Conservation (phyloP, 2,329 filamentous ascomycete species). For the Fusarium napiforme region DNA sequence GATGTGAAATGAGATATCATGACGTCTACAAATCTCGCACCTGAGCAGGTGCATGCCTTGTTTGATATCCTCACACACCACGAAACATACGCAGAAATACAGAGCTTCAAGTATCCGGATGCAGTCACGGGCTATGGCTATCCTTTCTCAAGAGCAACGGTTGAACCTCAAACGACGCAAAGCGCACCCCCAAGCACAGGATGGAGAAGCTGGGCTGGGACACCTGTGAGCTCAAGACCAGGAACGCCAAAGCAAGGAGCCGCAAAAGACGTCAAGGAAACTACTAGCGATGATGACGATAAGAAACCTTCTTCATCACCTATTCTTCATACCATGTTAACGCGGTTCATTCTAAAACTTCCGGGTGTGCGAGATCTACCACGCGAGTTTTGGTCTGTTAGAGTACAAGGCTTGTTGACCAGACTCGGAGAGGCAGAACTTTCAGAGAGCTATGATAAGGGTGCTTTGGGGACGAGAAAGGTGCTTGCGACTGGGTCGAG, state of each 20-base stretch:
- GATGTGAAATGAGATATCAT: conserved; percentile 36
- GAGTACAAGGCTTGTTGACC: conserved; percentile 68
- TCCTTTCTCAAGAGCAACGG: conserved; percentile 64
- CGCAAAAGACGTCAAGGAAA: conserved; percentile 15
- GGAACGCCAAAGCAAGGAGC: conserved; percentile 45
- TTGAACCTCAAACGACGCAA: conserved; percentile 21
- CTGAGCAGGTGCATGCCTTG: conserved; percentile 62
- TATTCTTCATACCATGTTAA: conserved; percentile 74
- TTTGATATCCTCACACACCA: conserved; percentile 70
- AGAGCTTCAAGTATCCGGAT: conserved; percentile 73
- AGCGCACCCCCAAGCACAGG: conserved; percentile 19
- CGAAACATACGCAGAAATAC: conserved; percentile 74
- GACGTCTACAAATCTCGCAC: conserved; percentile 44
- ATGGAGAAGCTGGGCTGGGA: conserved; percentile 37
- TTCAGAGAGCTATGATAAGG: conserved; percentile 86
- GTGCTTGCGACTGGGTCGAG: conserved; percentile 78
- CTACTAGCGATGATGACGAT: conserved; percentile 28
- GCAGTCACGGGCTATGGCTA: conserved; percentile 75
- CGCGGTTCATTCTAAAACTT: conserved; percentile 70
- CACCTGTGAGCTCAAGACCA: conserved; percentile 40
- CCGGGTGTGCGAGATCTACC: conserved; percentile 74
- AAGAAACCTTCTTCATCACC: conserved; percentile 63
- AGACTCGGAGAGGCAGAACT: conserved; percentile 74
- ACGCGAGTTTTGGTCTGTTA: conserved; percentile 72
- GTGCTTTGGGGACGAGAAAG: conserved; percentile 77